Evolutionary conservation across 225 moss, liverwort and hornwort species (phyloP), one percentile per base, ranked within the genome.

Genomic region (Straminergon stramineum): DNA sequence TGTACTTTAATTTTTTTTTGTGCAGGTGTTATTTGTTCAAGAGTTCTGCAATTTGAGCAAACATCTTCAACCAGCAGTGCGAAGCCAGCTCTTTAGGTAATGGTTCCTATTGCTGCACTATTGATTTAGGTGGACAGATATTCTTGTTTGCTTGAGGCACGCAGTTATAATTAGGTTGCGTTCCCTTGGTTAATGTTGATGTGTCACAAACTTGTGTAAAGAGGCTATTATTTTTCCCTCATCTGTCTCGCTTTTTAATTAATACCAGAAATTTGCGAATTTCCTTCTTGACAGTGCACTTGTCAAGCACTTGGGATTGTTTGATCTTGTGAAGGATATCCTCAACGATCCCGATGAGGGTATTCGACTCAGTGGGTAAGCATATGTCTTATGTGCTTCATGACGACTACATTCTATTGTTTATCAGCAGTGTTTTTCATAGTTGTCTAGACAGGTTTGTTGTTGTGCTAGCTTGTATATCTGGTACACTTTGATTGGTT

Each of bases 31-130:
- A 27, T 99, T 99, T 90, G 92, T 99, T 70, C 97, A 99, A 94
- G 99, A 99, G 78, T 97, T 99, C 85, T 97, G 97, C 93, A 99
- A 97, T 90, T 92, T 99, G 89, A 97, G 99, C 92, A 99, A 99
- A 89, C 96, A 99, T 93, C 92, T 99, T 87, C 97, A 96, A 87
- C 97, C 97, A 89, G 92, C 84, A 79, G 85, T 95, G 84, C 99
- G 99, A 84, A 97, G 94, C 87, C 97, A 97, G 92, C 96, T 99
- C 57, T 92, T 99, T 88, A 93, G 99, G 99, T 99, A 95, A 34
- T 92, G 78, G 65, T 90, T 85, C 58, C 15, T 75, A 35, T n/a
- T 66, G 17, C 52, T 82, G 73, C 58, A 71, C 60, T 79, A 24
- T 77, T 60, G 62, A 88, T 86, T 56, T 53, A 67, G 77, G 35